A percentile compares a stretch with the other conserved stretches of the same genome.
Evolutionary conservation across 129 eudicot genomes (phyloP).

Genomic region (Helianthus annuus): DNA sequence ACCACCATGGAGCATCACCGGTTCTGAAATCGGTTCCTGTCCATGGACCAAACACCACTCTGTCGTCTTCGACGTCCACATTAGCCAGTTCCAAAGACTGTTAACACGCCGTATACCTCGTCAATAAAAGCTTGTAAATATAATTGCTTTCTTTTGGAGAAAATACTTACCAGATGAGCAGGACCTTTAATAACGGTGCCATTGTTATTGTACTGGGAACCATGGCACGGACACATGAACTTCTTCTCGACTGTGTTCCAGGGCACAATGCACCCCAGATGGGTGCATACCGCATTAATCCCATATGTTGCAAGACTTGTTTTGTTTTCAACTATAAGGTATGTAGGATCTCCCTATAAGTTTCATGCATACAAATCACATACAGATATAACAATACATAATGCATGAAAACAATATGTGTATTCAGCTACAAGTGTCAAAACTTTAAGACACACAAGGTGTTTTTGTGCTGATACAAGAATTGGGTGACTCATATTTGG

Average conservation of each 20-base stretch:
- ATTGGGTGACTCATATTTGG: no score
- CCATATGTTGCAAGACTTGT: slow-evolving; percentile 70
- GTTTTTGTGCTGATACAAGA: no score
- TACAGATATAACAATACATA: no score
- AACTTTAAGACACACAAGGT: no score
- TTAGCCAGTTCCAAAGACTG: slow-evolving; percentile 95
- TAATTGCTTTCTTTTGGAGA: not conserved
- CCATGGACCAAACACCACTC: slow-evolving; percentile 84
- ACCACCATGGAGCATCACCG: slow-evolving; percentile 87
- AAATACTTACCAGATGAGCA: slow-evolving; percentile 61
- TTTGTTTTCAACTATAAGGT: slow-evolving; percentile 81
- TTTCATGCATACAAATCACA: no score
- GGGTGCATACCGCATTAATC: slow-evolving; percentile 89
- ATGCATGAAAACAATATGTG: no score
- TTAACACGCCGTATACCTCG: not conserved
- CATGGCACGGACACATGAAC: slow-evolving; percentile 95
- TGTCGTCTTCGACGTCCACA: slow-evolving; percentile 67
- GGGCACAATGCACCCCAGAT: slow-evolving; percentile 94
- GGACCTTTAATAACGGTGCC: slow-evolving; percentile 78
- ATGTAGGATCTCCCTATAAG: slow-evolving; percentile 85
- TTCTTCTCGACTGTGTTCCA: slow-evolving; percentile 92
- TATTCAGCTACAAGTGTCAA: no score
- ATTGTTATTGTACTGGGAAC: slow-evolving; percentile 74
- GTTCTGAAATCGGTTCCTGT: slow-evolving; percentile 82
- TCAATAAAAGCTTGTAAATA: not conserved